Base-by-base conservation (phyloP, 805 yeast genomes). In the Candida anglica region DNA sequence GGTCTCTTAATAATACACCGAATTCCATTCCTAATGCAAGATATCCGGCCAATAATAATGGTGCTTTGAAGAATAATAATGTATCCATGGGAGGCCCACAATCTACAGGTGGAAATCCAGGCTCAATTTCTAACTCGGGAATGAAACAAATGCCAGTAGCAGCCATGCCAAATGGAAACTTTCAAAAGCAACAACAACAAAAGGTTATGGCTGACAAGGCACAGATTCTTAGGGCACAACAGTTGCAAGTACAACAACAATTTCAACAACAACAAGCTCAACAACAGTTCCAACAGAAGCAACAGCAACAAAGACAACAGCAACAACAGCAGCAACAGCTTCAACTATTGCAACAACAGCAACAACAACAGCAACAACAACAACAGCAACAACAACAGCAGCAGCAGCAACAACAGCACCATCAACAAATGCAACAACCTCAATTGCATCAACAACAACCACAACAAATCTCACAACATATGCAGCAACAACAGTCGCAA, bases 181-280 rank as follows among this genome's bases (percentile, higher is more conserved):
- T 23, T 3, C 42, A 34, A 25, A 37, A 35, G 27, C 27, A 22
- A 21, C 32, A 30, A 11, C 32, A 30, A 15, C 26, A 20, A 10
- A 30, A 30, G 10, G 9, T 22, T n/a, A 13, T 30, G 14, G 32
- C 32, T 11, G 42, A 36, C 17, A 47, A 40, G 30, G 38, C 36
- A 15, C 48, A 40, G 39, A 35, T 33, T 13, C 24, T 38, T 11
- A 35, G 41, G 27, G 41, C 45, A 19, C 47, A 41, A 41, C 49
- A 47, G 38, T 41, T 16, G 28, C 53, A 26, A 41, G 54, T 25
- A 35, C 54, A 25, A 5, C 61, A 51, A 28, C 41, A 33, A 17
- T 23, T 14, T 13, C 21, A 35, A 21, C 46, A 32, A 23, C 53
- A 31, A 28, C 42, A 37, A 22, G 39, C 19, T 10, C 45, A 33